Base-by-base conservation (phyloP, 345 rosid species). In the Erysimum cheiranthoides region DNA sequence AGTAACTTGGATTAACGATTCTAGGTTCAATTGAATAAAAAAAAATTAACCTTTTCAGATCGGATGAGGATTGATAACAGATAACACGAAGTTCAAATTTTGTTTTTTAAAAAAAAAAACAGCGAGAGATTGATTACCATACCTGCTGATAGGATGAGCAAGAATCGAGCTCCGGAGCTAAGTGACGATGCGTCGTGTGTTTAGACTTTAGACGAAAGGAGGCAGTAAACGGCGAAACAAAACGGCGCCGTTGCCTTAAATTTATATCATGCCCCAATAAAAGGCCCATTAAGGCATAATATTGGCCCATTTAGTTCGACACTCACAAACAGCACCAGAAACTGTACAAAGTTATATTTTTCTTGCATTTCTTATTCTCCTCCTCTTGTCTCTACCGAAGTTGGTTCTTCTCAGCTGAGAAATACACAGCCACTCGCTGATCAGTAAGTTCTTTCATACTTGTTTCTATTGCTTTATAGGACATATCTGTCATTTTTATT, bases 111-210 rank as follows among this genome's bases (percentile, higher is more conserved):
- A 42, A 32, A 2, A 21, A 21, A 21, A 21, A 21, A 21, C 25
- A 21, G 25, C 25, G 25, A 21, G 25, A 21, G 25, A 21, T 21
- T 21, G 25, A 21, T 21, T 21, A 63, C 18, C 21, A 13, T 49
- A 77, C 73, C 69, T 65, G 61, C 14, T 11, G 68, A 78, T 40
- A 65, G 6, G 76, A 65, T 31, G 68, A 64, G 68, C 31, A 17
- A 34, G 57, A 67, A 70, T 57, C 39, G 68, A 78, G 81, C 68
- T 71, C 56, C 68, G 49, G 62, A 51, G 77, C 68, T 13, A 11
- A 47, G 63, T 58, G 81, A 62, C 18, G 68, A 53, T 47, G 35
- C 7, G n/a, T 25, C 7, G n/a, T 25, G 17, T 10, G 30, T 28
- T 67, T 28, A 40, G n/a, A n/a, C n/a, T n/a, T n/a, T 32, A 34